These are phyloP conservation scores for Chlamydomonas asymmetrica DNA, from an alignment of 139 green algal genomes.

Conservation along the genomic window DNA sequence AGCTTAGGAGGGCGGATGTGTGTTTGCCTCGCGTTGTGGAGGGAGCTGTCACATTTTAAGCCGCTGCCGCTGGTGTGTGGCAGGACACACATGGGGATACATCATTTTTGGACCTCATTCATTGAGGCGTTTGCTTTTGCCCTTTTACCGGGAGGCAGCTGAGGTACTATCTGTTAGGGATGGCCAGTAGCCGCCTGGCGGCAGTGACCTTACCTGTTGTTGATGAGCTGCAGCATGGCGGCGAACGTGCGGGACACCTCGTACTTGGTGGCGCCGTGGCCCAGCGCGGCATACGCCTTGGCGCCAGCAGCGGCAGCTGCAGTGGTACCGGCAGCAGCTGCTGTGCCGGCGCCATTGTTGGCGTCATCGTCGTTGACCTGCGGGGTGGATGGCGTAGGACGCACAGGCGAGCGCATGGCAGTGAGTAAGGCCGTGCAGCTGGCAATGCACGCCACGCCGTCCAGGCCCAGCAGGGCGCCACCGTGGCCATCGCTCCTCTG, in stretches of 20 bases:
- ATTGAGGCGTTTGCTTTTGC: neutral
- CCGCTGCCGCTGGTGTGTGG: neutral
- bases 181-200: no score
- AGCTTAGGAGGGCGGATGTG: neutral
- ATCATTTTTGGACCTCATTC: neutral
- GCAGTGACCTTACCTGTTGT: constrained; percentile 61
- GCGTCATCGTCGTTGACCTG: neutral
- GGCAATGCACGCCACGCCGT: no score
- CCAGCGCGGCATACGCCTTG: neutral
- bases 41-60: neutral
- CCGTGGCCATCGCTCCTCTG: no score
- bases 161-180: neutral
- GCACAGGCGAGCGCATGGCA: neutral
- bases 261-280: constrained; percentile 8
- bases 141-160: neutral
- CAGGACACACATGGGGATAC: no score
- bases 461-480: no score
- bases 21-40: neutral
- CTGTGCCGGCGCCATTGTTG: neutral
- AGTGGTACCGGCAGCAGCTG: neutral
- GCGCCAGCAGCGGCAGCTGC: neutral
- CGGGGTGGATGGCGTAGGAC: neutral
- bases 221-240: constrained; percentile 69
- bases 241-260: constrained; percentile 61
- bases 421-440: no score